Base-by-base conservation (phyloP, 2,329 filamentous ascomycete species). In the Colletotrichum sp. region DNA sequence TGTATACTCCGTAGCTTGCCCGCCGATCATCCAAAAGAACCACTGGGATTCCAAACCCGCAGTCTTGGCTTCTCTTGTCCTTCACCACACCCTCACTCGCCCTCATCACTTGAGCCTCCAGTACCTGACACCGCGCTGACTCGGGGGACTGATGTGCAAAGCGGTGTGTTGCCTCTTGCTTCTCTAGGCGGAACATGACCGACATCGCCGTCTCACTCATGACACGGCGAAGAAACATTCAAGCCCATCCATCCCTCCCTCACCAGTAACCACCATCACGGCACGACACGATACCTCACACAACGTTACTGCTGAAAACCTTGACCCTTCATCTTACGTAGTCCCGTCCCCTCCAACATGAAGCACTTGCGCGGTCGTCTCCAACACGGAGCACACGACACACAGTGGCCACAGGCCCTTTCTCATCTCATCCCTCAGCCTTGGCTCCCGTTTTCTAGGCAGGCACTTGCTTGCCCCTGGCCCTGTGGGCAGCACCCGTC, bases 401-500 rank as follows among this genome's bases (percentile, higher is more conserved):
- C 30, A 22, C 15, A 61, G 55, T 59, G 36, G 36, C 61, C 71
- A 29, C 49, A 8, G 63, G 59, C 70, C 65, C 39, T 62, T 34
- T 71, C 67, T 61, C n/a, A 52, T 52, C 61, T 52, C 63, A 63
- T 73, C 57, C 39, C 57, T 72, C 71, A 64, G 73, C 69, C 49
- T 69, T 49, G 69, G 44, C 69, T 66, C 36, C 30, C 59, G n/a
- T 22, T 13, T 52, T 22, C 44, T 52, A 52, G n/a, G 36, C 16
- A 49, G 39, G 19, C 44, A 52, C 44, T 52, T 75, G 52, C 44
- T 52, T 75, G 52, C 62, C 72, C 72, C 68, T 74, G 64, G 71
- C 57, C 44, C 57, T 66, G 71, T 61, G 66, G 44, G 44, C 44
- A 22, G 44, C n/a, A 52, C 44, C 44, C 44, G 44, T 22, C n/a